Evolutionary conservation across 2,329 filamentous ascomycete genomes (phyloP), one percentile per base, ranked within the genome.

Genomic region (Colletotrichum sp.): DNA sequence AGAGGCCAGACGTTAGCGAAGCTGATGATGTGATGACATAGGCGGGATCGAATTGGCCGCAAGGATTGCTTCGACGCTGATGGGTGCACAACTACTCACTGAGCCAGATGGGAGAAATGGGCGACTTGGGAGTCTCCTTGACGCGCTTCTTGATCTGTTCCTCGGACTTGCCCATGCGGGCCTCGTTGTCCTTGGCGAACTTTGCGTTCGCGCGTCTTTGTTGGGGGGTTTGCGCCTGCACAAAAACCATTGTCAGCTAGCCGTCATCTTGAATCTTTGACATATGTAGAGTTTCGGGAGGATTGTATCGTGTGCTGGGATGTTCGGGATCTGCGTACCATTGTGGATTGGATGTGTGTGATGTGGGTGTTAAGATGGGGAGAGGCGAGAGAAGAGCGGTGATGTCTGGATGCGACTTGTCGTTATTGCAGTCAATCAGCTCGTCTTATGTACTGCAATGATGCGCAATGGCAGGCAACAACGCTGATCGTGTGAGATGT

Each of bases 161-260:
- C 74, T 92, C 89, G n/a, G 92, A 89, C 87, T 95, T 95, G 86
- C 95, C 95, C 84, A 94, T 94, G 83, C 93, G 94, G 76, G 89
- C 87, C 83, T 94, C 92, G 83, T 96, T 93, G 70, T 91, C 89
- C 83, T 93, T 93, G 79, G 90, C 93, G 86, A 95, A 97, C 86
- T 94, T 94, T 82, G 91, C 91, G 88, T 97, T 97, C 78, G 93
- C 93, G 82, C 92, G 92, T 84, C 95, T 93, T 88, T 97, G 95
- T 85, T 95, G 91, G 80, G 93, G 94, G 79, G 95, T 97, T 93
- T 96, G 94, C 80, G 93, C 94, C 94, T 96, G 81, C 25, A 12
- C 18, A 60, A 28, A 18, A 25, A 5, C 16, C 32, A n/a, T n/a
- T 28, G 66, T 70, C 30, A 75, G 75, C 27, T 18, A 22, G 18